Evolutionary conservation across 148 eudicot species (phyloP).

Genomic region (Polygonum maritimum): DNA sequence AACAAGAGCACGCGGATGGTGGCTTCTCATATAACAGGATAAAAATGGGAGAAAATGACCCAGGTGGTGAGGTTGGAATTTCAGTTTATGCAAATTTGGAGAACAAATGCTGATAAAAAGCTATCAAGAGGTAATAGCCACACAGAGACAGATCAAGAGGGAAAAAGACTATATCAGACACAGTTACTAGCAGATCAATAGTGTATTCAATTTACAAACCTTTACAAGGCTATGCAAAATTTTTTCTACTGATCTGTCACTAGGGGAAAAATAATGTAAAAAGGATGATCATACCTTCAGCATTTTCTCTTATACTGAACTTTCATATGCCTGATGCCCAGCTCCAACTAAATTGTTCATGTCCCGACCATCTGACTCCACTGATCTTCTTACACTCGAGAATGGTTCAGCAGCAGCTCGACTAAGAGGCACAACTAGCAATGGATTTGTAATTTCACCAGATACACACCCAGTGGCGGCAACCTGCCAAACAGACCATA

Average conservation of each 20-base stretch:
- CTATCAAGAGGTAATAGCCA: not conserved
- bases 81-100: not conserved
- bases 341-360: slow-evolving; percentile 56
- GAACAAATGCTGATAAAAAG: not conserved
- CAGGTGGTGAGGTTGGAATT: not conserved
- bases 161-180: not conserved
- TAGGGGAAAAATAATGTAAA: not conserved
- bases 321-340: slow-evolving; percentile 55
- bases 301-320: slow-evolving; percentile 52
- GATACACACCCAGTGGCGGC: slow-evolving; percentile 50
- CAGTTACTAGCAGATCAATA: not conserved
- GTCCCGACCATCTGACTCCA: slow-evolving; percentile 34
- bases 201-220: not conserved
- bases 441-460: slow-evolving; percentile 71
- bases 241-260: not conserved
- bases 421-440: slow-evolving; percentile 62
- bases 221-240: not conserved
- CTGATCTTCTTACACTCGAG: slow-evolving; percentile 29
- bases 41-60: not conserved
- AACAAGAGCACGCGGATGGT: not conserved
- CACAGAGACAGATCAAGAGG: not conserved
- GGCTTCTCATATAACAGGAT: not conserved
- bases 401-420: slow-evolving; percentile 25
- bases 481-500: slow-evolving; percentile 21
- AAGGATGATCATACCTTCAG: slow-evolving; percentile 41